Base-by-base conservation (phyloP, 768 basidiomycete species). In the Strobilomyces echinocephalus region DNA sequence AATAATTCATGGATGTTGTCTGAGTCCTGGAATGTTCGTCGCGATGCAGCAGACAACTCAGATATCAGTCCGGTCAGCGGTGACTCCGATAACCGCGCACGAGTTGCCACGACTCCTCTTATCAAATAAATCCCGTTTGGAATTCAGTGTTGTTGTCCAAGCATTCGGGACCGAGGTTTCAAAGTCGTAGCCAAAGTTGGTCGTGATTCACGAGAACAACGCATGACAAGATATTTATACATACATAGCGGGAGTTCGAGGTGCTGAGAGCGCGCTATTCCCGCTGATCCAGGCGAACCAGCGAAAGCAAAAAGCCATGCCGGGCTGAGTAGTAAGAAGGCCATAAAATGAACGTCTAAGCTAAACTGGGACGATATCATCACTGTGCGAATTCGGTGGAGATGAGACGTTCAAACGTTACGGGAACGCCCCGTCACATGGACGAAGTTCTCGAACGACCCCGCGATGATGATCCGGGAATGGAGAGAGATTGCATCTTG, bases 51-150 rank as follows among this genome's bases (percentile, higher is more conserved):
- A 5, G 26, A 6, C 31, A 48, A 18, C 47, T 42, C 54, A 50
- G 59, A 57, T 64, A 57, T 12, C 5, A n/a, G 30, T 62, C 58
- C 53, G 51, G 54, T 53, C 54, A 16, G 51, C 43, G 49, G 24
- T 41, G 49, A n/a, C n/a, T n/a, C n/a, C n/a, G n/a, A 49, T 61
- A 35, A 42, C 35, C 43, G 24, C 24, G 24, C 35, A 15, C 40
- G 36, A 21, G 30, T 10, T 16, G 11, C 40, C 20, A 11, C 36
- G 41, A 40, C 15, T 16, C 45, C 43, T 41, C 39, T 38, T 31
- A 46, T 49, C 46, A 44, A 56, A 49, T 49, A 44, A 56, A 49
- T 36, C 15, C 36, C 12, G 28, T 41, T 50, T 51, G 53, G 49
- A 35, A 46, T 47, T 46, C 40, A 49, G 50, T 40, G 16, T 20